Base-by-base conservation (phyloP, 2,329 filamentous ascomycete genomes). In the Tricladium varicosporioides region DNA sequence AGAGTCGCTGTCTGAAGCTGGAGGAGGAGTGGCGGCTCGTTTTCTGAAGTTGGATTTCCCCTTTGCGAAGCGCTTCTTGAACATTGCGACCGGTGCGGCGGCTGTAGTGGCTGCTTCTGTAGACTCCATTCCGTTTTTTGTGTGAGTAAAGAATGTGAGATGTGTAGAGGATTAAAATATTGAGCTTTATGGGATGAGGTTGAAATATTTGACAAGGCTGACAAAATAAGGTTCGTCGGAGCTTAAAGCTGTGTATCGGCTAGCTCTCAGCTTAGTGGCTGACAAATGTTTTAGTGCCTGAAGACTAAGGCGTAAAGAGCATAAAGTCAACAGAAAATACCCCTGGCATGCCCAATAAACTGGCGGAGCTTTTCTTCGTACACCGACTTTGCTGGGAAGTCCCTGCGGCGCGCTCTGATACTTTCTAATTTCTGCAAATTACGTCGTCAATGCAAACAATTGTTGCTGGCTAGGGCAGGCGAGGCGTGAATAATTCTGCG, bases 41-140 rank as follows among this genome's bases (percentile, higher is more conserved):
- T 96, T 96, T 69, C 92, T 85, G 54, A 92, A 78, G 68, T 86
- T 92, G 50, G 86, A 81, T 69, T 90, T 92, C 60, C 81, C 82
- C 71, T 92, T 95, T 68, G 82, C 82, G 63, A 84, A 81, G 71
- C 92, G 85, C 73, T 94, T 96, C 73, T 96, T 97, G 82, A 97
- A 97, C 51, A 89, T 73, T 13, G 87, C 82, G 11, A 86, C 78
- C 18, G 66, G 62, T 9, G 18, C 18, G 19, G 45, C 19, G 9
- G 48, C 33, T 19, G 36, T 2, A 31, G 5, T 10, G 7, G 50
- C 33, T 19, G 51, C 18, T 51, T 48, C 51, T 51, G 52, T 22
- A 22, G 56, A 54, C 2, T 57, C 50, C 50, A 57, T 57, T 4
- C 11, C 43, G n/a, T 13, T 40, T 14, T 3, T 19, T 13, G 5